These are phyloP conservation scores for Ottelia alismoides DNA, from an alignment of 106 monocot genomes.

Conservation along the genomic window DNA sequence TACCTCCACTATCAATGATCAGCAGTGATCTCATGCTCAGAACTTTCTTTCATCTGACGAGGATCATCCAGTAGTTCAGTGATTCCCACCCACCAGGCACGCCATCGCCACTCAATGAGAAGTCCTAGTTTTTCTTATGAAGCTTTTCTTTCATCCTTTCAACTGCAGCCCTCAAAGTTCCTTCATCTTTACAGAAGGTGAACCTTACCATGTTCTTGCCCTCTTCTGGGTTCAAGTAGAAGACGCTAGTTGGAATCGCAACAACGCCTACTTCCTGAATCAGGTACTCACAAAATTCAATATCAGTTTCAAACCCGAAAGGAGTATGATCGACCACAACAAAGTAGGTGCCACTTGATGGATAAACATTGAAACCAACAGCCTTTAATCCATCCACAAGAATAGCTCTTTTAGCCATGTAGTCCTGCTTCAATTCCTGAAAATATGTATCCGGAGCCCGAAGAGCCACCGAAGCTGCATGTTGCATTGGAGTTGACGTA, in stretches of 20 bases:
- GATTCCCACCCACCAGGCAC: no score
- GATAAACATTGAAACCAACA: slow-evolving; percentile 72
- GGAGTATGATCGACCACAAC: slow-evolving; percentile 89
- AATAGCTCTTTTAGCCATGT: slow-evolving; percentile 64
- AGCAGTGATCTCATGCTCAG: no score
- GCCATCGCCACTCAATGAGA: no score
- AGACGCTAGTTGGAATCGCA: slow-evolving; percentile 83
- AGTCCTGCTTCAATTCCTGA: slow-evolving; percentile 67
- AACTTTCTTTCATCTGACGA: no score
- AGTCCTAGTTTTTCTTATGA: background rate
- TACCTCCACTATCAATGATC: no score
- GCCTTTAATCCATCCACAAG: slow-evolving; percentile 72
- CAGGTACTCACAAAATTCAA: slow-evolving; percentile 85
- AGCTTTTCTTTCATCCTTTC: slow-evolving; percentile 78
- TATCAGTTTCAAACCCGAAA: slow-evolving; percentile 83
- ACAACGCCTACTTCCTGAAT: slow-evolving; percentile 90
- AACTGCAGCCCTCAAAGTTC: slow-evolving; percentile 64
- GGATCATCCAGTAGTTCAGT: no score
- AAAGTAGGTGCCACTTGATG: slow-evolving; percentile 87
- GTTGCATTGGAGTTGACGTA: slow-evolving; percentile 93
- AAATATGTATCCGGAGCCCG: slow-evolving; percentile 60
- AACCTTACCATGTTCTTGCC: slow-evolving; percentile 93
- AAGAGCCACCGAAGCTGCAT: slow-evolving; percentile 65
- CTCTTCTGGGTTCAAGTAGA: slow-evolving; percentile 83
- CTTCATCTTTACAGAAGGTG: slow-evolving; percentile 90